phyloP scores from a whole-genome alignment of 352 stramenopile species.

The Pythium sukuiense region DNA sequence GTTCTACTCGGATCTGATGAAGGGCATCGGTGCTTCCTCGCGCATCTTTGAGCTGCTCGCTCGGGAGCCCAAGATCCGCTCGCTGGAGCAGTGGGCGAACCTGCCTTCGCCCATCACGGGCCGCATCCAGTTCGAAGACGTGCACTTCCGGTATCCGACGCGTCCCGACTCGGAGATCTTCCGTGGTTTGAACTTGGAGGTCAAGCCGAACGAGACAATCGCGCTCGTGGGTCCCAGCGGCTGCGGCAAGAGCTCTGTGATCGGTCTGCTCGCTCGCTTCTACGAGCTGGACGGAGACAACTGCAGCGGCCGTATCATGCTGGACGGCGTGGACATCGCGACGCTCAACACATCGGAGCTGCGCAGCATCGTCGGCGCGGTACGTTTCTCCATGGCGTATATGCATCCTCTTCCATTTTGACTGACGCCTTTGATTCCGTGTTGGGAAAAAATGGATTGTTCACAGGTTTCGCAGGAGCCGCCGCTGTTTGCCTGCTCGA shows the following conservation, averaged over 20 bases:
- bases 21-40: constrained; percentile 85
- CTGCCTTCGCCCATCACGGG: constrained; percentile 43
- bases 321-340: constrained; percentile 64
- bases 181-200: constrained; percentile 8
- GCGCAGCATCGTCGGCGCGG: constrained; percentile 61
- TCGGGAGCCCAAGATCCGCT: constrained; percentile 62
- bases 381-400: constrained; percentile 15
- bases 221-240: constrained; percentile 72
- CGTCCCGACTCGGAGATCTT: constrained; percentile 59
- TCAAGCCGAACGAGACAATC: constrained; percentile 50
- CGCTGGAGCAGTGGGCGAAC: constrained; percentile 28
- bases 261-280: constrained; percentile 69
- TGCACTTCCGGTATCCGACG: constrained; percentile 74
- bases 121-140: constrained; percentile 80
- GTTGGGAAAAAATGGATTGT: background rate
- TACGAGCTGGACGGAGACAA: constrained; percentile 60
- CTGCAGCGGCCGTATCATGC: constrained; percentile 49
- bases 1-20: constrained; percentile 92
- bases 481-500: constrained; percentile 72
- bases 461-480: constrained; percentile 61
- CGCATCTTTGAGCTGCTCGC: constrained; percentile 93
- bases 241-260: constrained; percentile 74
- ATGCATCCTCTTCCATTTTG: constrained; percentile 32
- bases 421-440: constrained; percentile 28
- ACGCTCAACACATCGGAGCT: constrained; percentile 51